Base-by-base conservation (phyloP, 2,329 filamentous ascomycete genomes). In the Microthyrium microscopicum region DNA sequence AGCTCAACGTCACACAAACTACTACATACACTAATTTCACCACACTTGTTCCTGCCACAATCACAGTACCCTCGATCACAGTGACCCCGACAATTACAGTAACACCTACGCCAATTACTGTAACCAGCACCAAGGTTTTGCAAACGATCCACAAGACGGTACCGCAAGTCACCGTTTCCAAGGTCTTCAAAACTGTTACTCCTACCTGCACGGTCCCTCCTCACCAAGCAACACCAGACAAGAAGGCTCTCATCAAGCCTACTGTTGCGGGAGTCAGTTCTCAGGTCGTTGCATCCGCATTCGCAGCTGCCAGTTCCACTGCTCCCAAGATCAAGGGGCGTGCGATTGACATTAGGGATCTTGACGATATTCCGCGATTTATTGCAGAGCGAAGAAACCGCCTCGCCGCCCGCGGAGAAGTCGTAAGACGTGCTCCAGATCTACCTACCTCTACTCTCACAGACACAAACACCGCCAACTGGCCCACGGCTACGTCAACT, bases 401-500 rank as follows among this genome's bases (percentile, higher is more conserved):
- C 20, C 33, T 52, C 15, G 45, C 41, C 8, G 32, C 20, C 7
- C 32, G 9, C n/a, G 26, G 22, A 8, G 28, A 8, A 15, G 11
- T 39, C 19, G 39, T 44, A n/a, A 45, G 40, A 30, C 51, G 55
- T 25, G 50, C 50, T 31, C 53, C 53, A 1, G 55, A 58, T 30
- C 42, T 42, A 26, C 46, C 50, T 21, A 50, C 49, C 5, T 40
- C 53, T 19, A 46, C 46, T 3, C 41, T 53, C 16, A 56, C 52
- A 5, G 44, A 50, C 3, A 43, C 44, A 9, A 42, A 47, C 31
- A 50, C 50, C 4, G 32, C 39, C 5, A 30, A 50, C 24, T 55
- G 43, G 3, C 26, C 31, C 2, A 49, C 50, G 3, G 30, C 35
- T n/a, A 48, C 44, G 5, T 38, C 37, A 21, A 51, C 42, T 2